A percentile compares a stretch with the other conserved stretches of the same genome.
Conservation (phyloP, 495 filamentous ascomycete genomes). For the Rhypophila decipiens region DNA sequence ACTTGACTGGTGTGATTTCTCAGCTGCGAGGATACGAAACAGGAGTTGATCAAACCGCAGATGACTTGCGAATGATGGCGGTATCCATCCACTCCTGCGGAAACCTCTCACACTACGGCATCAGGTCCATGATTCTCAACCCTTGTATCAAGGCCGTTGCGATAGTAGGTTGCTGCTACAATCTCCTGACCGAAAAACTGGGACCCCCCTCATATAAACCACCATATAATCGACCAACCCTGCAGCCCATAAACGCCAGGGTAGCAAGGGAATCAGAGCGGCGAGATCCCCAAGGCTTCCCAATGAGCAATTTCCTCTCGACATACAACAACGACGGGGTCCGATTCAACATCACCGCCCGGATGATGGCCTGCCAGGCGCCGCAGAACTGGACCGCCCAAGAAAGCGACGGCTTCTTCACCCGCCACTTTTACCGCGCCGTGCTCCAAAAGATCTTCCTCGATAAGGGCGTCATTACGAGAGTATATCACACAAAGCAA, state of each 20-base stretch:
- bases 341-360: conserved; percentile 86
- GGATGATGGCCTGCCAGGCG: conserved; percentile 96
- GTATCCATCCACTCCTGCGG: conserved; percentile 96
- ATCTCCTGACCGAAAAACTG: conserved; percentile 83
- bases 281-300: conserved; percentile 84
- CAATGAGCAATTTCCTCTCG: conserved; percentile 74
- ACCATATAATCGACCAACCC: conserved; percentile 54
- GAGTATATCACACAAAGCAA: conserved; percentile 41
- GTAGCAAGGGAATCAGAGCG: conserved; percentile 45
- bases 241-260: conserved; percentile 51
- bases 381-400: conserved; percentile 80
- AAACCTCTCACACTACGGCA: conserved; percentile 90
- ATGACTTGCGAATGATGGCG: conserved; percentile 61
- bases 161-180: conserved; percentile 97
- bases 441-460: conserved; percentile 85
- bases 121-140: conserved; percentile 78
- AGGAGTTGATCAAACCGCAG: conserved; percentile 19
- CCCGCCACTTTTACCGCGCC: conserved; percentile 86
- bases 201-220: conserved; percentile 81
- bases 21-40: conserved; percentile 29
- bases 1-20: conserved; percentile 50
- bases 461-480: conserved; percentile 65
- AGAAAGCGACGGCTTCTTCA: conserved; percentile 85
- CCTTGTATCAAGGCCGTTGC: conserved; percentile 80
- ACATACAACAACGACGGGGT: conserved; percentile 57